Evolutionary conservation across 1,139 yeast genomes (phyloP), one percentile per base, ranked within the genome.

Genomic region (Geotrichum macrosporum): DNA sequence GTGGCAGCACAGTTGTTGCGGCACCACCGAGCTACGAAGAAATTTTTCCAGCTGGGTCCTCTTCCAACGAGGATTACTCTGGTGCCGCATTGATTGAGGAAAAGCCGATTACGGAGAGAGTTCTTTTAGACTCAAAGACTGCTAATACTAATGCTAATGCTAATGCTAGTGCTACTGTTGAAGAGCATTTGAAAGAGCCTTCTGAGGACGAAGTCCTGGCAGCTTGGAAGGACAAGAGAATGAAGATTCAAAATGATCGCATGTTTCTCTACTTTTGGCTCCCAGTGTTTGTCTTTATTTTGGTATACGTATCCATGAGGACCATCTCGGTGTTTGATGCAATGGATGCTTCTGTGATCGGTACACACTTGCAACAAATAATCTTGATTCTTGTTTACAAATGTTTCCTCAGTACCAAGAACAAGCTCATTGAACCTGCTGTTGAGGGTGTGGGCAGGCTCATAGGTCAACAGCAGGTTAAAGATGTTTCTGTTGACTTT

Each of bases 241-340:
- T 81, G 62, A 76, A 81, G 30, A 78, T 84, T 55, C 80, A 78
- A 56, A 84, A 85, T 57, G 96, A 88, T 64, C 82, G 80, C 60
- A 83, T 86, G 87, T 71, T 88, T 56, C 68, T 86, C 47, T 84
- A 86, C 63, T 87, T 88, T 73, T 88, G 96, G 66, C 54, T 63
- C 10, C 67, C 67, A 5, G 61, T 62, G n/a, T 54, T 61, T 16
- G 50, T 61, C 13, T 57, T 63, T 44, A 55, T 59, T 35, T 41
- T 61, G 39, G 55, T 57, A 12, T 60, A 60, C 60, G 41, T 58
- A 15, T 58, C 58, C 20, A 35, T 46, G 48, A 46, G 40, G 38
- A 38, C 41, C 4, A 16, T 30, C 18, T 21, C 45, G 5, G 33
- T 38, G 15, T 46, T 34, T 18, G 40, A 34, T 8, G 38, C 44